Evolutionary conservation across 805 yeast species (phyloP).

Genomic region (Zygosaccharomyces kombuchaensis): DNA sequence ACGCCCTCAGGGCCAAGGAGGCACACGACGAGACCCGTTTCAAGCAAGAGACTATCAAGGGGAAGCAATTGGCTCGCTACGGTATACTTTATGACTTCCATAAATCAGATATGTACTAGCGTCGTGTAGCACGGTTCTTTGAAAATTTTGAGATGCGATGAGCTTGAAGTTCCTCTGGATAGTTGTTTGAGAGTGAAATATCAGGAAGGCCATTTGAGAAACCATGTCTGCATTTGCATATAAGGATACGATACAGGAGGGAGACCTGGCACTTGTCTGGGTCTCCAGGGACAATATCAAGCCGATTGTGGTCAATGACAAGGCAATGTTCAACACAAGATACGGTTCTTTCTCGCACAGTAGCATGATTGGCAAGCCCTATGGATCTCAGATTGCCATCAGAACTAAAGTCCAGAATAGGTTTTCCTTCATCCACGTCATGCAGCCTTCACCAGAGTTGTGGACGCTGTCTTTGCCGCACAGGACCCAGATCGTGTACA

Average conservation of each 20-base stretch:
- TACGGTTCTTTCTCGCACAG: conserved; percentile 88
- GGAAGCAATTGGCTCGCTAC: conserved; percentile 46
- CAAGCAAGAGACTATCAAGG: conserved; percentile 41
- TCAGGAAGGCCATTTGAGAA: not conserved
- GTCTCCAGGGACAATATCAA: conserved; percentile 75
- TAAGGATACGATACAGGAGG: conserved; percentile 70
- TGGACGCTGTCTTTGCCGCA: conserved; percentile 97
- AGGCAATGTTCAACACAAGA: conserved; percentile 70
- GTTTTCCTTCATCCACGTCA: conserved; percentile 77
- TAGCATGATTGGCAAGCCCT: conserved; percentile 72
- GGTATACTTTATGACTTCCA: conserved; percentile 57
- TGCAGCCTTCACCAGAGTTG: conserved; percentile 90
- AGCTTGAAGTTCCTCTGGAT: not conserved
- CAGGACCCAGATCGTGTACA: conserved; percentile 94
- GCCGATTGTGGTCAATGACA: conserved; percentile 60
- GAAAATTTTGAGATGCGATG: conserved; percentile 6
- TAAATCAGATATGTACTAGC: conserved; percentile 50
- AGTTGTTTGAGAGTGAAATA: not conserved
- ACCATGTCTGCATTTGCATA: conserved; percentile 44
- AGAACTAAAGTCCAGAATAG: conserved; percentile 51
- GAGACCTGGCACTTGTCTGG: conserved; percentile 84
- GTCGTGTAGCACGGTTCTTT: conserved; percentile 7
- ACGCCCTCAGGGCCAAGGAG: conserved; percentile 48
- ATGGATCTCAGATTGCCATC: conserved; percentile 78
- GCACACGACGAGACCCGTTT: conserved; percentile 34